Base-by-base conservation (phyloP, 169 alveolate species). In the Hepatocystis sp. region DNA sequence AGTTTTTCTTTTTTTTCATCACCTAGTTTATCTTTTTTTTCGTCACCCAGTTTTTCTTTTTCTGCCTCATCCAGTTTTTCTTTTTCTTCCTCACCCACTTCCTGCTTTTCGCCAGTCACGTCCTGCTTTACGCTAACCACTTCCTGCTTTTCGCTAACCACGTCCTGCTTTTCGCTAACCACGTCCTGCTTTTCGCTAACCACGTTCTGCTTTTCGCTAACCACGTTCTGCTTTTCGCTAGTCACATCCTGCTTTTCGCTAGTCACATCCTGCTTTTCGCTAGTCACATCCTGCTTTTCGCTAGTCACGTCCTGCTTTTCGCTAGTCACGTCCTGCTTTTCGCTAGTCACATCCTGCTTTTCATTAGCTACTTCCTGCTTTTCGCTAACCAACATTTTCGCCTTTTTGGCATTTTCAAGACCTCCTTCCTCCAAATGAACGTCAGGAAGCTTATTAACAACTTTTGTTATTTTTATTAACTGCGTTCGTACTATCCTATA, bases 401-500 rank as follows among this genome's bases (percentile, higher is more conserved):
- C 40, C 49, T 0, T 63, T 27, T 11, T 15, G 2, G 11, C 44
- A 55, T 25, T 25, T 25, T 55, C 44, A 46, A 11, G 27, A 11
- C 23, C 19, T 23, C 40, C 56, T 13, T 34, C 32, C 39, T 15
- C 39, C 2, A 17, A 7, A 1, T 66, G 40, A 17, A 58, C 39
- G 23, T 71, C 66, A 25, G 86, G 86, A 30, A 71, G 58, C 27
- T 71, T 49, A 23, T 71, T 71, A 3, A 60, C 36, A 49, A 71
- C 34, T 71, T 71, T 71, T 17, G 42, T 46, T 60, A 71, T 28
- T 23, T 71, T 71, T 36, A 71, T 8, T 21, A 71, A 71, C 19
- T 71, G 66, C 3, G 66, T 71, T 25, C 76, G 68, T 32, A 71
- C 76, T 10, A 71, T 71, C 15, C 86, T 71, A 51, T 71, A 71